These are phyloP conservation scores for Colletotrichum australisinense DNA, from an alignment of 2,329 filamentous ascomycete species.

Conservation along the genomic window DNA sequence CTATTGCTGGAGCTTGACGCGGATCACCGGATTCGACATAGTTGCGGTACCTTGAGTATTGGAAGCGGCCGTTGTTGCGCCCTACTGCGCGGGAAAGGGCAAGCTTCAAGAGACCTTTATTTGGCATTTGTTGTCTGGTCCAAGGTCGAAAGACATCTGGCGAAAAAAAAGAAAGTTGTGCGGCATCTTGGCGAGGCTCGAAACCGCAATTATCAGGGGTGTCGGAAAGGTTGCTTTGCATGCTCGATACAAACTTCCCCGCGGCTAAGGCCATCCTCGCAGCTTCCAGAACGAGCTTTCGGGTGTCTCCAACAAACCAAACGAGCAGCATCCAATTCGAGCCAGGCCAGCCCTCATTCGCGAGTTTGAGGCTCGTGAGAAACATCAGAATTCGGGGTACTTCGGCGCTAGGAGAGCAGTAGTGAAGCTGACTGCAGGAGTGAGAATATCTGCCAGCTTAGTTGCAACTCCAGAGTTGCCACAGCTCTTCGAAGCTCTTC, in stretches of 20 bases:
- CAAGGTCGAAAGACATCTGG: not conserved
- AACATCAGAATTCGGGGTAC: not conserved
- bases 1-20: constrained; percentile 27
- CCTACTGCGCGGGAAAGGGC: constrained; percentile 2
- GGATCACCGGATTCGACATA: constrained; percentile 35
- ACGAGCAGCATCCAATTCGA: not conserved
- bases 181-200: constrained; percentile 3
- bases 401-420: not conserved
- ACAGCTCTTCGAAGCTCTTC: constrained; percentile 22
- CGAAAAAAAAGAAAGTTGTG: not conserved
- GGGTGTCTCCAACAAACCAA: not conserved
- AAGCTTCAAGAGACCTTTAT: constrained; percentile 7
- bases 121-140: not conserved
- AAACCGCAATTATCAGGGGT: not conserved
- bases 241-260: not conserved
- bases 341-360: not conserved
- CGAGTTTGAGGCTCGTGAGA: not conserved
- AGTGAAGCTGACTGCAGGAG: constrained; percentile 13
- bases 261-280: not conserved
- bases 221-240: not conserved
- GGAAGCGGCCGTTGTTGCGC: constrained; percentile 24
- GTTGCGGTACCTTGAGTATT: constrained; percentile 27
- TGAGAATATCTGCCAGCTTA: not conserved
- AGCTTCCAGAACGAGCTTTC: not conserved
- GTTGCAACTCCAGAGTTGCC: not conserved